Evolutionary conservation across 768 basidiomycete genomes (phyloP), one percentile per base, ranked within the genome.

Genomic region (Agaricus blazei): DNA sequence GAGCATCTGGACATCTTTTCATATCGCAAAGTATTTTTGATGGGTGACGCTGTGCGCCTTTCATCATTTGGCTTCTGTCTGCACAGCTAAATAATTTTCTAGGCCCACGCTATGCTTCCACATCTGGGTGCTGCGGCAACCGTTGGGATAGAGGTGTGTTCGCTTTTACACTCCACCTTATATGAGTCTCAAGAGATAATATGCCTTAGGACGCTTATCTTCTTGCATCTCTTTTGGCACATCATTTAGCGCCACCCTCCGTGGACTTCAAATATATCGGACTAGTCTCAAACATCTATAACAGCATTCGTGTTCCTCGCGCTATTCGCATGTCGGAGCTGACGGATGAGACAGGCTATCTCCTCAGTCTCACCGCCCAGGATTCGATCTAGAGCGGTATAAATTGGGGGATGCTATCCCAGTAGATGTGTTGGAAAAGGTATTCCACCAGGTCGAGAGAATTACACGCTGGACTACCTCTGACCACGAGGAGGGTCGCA

Each of bases 41-140:
- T 77, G 2, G 82, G 80, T 24, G 81, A 83, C 57, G 73, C 81
- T 4, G 75, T 77, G 58, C 46, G 68, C 19, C 42, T 9, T 45
- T 26, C 1, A 31, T 68, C n/a, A 59, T 51, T 36, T 60, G 64
- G 60, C 53, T 62, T 51, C 19, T 27, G 31, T 31, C 4, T 9
- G 15, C 3, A 26, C 11, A 9, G 46, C 28, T 24, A 48, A 24
- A 31, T 19, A 48, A 12, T 48, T 40, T 40, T 40, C 6, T 41
- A 68, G 66, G 65, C 68, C 37, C 68, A 73, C 55, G 70, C 65
- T n/a, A 71, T 69, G 68, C 59, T 63, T 3, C 67, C 68, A 9
- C 68, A 69, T 59, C 65, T 66, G 57, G 68, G 67, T 2, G 60
- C 64, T 36, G 70, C 66, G 9, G 70, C 68, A 31, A 66, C 66